These are phyloP conservation scores for Nothophaeocryptopus gaeumannii DNA, from an alignment of 2,329 filamentous ascomycete genomes.

Conservation along the genomic window DNA sequence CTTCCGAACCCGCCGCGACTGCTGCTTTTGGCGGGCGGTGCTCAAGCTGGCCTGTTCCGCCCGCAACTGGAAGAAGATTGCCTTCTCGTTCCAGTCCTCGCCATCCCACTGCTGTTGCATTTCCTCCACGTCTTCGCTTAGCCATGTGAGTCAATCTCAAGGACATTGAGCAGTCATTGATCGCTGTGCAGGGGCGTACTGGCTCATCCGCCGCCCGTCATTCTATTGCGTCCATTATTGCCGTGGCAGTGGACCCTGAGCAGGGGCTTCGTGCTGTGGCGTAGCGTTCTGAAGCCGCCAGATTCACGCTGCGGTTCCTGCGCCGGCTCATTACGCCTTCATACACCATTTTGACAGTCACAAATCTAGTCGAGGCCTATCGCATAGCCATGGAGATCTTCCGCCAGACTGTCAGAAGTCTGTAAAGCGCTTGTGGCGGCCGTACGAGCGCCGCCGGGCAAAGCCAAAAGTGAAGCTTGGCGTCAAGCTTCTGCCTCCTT, in stretches of 20 bases:
- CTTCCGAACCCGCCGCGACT: no score
- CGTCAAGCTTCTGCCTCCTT: constrained; percentile 9
- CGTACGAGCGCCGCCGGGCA: constrained; percentile 1
- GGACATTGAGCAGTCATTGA: background rate
- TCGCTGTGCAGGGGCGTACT: background rate
- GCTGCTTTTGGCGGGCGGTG: no score
- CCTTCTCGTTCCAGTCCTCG: background rate
- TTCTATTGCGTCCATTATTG: background rate
- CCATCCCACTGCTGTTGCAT: background rate
- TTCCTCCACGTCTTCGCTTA: no score
- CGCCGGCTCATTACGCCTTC: background rate
- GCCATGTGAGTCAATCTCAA: background rate
- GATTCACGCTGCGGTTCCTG: background rate
- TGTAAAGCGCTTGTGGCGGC: background rate
- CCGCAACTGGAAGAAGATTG: no score
- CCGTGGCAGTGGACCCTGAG: no score
- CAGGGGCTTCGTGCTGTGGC: no score
- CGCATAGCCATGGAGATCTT: background rate
- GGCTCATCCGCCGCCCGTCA: background rate
- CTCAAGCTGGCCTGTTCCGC: no score
- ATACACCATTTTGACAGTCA: background rate
- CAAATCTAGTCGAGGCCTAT: background rate
- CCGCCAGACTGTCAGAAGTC: background rate
- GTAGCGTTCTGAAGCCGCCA: background rate
- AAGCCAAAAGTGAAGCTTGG: constrained; percentile 4